These are phyloP conservation scores for Syzygium aromaticum DNA, from an alignment of 345 rosid genomes.

Conservation along the genomic window DNA sequence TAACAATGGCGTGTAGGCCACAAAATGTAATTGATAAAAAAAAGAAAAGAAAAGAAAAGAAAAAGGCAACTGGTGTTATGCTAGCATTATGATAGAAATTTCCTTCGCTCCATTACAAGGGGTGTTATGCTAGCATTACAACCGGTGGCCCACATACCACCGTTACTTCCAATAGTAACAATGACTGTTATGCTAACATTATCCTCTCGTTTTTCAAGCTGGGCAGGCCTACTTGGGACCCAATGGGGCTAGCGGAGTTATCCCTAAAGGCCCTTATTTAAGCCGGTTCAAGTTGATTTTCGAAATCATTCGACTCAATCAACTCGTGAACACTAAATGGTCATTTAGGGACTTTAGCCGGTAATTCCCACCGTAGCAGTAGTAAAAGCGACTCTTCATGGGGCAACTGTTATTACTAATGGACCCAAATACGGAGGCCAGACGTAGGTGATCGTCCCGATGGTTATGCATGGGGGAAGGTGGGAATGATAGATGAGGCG, in stretches of 20 bases:
- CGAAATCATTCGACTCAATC: background rate
- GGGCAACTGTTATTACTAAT: background rate
- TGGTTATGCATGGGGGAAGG: background rate
- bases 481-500: background rate
- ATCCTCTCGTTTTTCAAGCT: background rate
- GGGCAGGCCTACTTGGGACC: background rate
- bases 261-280: background rate
- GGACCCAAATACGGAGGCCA: accelerated
- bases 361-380: accelerated
- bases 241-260: background rate
- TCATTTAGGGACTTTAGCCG: background rate
- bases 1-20: too few relatives aligned
- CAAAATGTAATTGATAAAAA: too few relatives aligned
- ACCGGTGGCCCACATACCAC: too few relatives aligned
- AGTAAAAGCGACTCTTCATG: background rate
- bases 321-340: background rate
- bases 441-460: background rate
- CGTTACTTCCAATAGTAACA: too few relatives aligned
- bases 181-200: too few relatives aligned
- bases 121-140: too few relatives aligned
- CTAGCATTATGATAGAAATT: too few relatives aligned
- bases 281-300: background rate
- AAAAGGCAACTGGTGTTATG: too few relatives aligned
- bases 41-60: too few relatives aligned
- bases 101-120: too few relatives aligned